Evolutionary conservation across 768 basidiomycete genomes (phyloP), one percentile per base, ranked within the genome.

Genomic region (Leccinum imitatum): DNA sequence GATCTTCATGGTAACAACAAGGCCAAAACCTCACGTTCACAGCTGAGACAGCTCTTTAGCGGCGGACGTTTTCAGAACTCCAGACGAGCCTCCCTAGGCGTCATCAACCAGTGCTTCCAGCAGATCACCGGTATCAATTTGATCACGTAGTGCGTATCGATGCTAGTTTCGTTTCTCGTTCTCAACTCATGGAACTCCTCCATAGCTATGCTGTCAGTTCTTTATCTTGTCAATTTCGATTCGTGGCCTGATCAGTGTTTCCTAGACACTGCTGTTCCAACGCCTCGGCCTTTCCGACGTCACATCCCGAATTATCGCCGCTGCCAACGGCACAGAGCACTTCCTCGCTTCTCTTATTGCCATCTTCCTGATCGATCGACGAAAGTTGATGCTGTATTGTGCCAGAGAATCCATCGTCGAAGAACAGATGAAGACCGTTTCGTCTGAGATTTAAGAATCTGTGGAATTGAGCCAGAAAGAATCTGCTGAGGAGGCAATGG

Each of bases 261-360:
- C 46, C 10, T 37, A 77, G 82, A 84, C 84, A 0, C 60, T 85
- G 8, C 70, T 84, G 7, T 84, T 30, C 60, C 82, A 85, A 66
- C 77, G 80, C 17, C 77, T 87, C n/a, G 85, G 84, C 19, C 77
- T 87, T 21, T 78, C 77, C 27, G 80, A 84, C 61, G 78, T 80
- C 33, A 82, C 84, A 51, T 84, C 85, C 2, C 80, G 84, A 41
- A 81, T 87, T 54, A 82, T 86, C 59, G 81, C 85, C 17, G 85
- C 87, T 51, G 84, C 83, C 57, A 89, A 87, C 63, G 85, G 85
- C 63, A 86, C 89, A 47, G 86, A 90, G 76, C 85, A 88, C 64
- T 84, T 86, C 64, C 78, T 88, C 57, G 86, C 87, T 57, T 90
- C 89, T 35, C 79, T 90, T 25, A 73, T 89, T 60, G 88, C 87